phyloP scores from a whole-genome alignment of 2,329 filamentous ascomycete species.

The Apiospora saccharicola region DNA sequence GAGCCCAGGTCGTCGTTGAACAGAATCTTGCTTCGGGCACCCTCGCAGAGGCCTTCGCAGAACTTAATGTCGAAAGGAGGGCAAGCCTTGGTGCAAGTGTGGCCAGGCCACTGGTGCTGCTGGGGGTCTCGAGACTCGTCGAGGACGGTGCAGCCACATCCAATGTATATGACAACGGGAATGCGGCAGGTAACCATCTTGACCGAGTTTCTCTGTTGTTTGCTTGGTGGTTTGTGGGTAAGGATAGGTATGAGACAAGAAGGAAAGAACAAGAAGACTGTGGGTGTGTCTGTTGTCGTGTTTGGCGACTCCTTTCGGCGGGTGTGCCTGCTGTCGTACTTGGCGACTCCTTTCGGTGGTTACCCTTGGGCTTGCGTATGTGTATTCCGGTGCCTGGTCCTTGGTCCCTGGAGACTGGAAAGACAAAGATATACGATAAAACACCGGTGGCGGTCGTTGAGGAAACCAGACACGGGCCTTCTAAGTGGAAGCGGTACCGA shows the following conservation, averaged over 20 bases:
- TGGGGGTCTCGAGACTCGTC: conserved; percentile 1
- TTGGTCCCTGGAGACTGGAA: neutral
- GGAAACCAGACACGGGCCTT: neutral
- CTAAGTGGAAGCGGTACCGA: neutral
- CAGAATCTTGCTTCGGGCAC: neutral
- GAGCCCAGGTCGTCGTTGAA: conserved; percentile 13
- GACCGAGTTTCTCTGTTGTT: neutral
- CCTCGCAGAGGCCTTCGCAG: neutral
- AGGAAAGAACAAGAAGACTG: too few relatives aligned
- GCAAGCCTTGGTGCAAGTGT: conserved; percentile 16
- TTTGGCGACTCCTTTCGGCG: too few relatives aligned
- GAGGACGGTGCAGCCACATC: conserved; percentile 19
- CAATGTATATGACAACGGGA: conserved; percentile 3
- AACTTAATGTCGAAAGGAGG: neutral
- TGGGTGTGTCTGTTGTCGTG: too few relatives aligned
- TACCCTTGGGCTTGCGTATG: neutral
- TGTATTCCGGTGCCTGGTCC: neutral
- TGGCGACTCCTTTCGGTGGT: too few relatives aligned
- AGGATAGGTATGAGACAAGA: neutral
- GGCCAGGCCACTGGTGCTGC: conserved; percentile 1
- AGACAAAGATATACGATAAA: neutral
- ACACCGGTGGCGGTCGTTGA: neutral
- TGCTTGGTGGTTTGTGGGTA: neutral
- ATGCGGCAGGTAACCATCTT: conserved; percentile 10
- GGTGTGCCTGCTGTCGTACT: too few relatives aligned